phyloP scores from a whole-genome alignment of 108 stramenopile genomes.

The Skeletonema potamos region DNA sequence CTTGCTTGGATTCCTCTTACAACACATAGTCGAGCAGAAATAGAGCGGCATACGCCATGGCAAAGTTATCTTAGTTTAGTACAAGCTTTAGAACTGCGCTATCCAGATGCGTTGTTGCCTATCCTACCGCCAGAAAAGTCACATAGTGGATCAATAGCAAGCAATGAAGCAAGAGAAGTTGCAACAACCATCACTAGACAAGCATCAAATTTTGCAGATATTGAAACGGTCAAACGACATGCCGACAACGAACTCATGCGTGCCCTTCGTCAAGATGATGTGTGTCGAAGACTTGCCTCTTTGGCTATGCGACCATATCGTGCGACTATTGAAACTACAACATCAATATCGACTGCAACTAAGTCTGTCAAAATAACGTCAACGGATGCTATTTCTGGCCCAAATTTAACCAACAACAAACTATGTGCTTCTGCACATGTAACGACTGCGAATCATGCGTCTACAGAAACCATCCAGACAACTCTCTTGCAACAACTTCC shows the following conservation, averaged over 20 bases:
- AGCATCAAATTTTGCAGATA: not conserved
- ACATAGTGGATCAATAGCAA: not conserved
- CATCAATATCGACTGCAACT: constrained; percentile 1
- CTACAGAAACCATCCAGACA: not conserved
- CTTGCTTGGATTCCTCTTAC: constrained; percentile 43
- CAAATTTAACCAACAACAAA: not conserved
- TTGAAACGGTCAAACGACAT: not conserved
- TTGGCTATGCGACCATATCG: constrained; percentile 48
- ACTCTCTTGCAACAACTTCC: constrained; percentile 30
- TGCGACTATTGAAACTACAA: constrained; percentile 8
- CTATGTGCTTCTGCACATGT: not conserved
- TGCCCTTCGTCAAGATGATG: constrained; percentile 33
- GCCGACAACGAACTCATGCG: constrained; percentile 29
- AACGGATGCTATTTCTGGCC: not conserved
- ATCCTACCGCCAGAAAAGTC: not conserved
- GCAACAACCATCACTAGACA: not conserved
- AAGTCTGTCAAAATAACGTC: not conserved
- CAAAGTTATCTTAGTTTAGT: constrained; percentile 34
- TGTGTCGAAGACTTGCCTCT: constrained; percentile 39
- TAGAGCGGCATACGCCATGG: constrained; percentile 31
- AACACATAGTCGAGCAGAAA: constrained; percentile 36
- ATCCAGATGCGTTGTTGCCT: constrained; percentile 26
- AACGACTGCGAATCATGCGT: not conserved
- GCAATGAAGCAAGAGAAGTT: not conserved
- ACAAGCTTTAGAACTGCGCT: constrained; percentile 15